Evolutionary conservation across 2,329 filamentous ascomycete species (phyloP), one percentile per base, ranked within the genome.

Genomic region (Talaromyces funiculosus): DNA sequence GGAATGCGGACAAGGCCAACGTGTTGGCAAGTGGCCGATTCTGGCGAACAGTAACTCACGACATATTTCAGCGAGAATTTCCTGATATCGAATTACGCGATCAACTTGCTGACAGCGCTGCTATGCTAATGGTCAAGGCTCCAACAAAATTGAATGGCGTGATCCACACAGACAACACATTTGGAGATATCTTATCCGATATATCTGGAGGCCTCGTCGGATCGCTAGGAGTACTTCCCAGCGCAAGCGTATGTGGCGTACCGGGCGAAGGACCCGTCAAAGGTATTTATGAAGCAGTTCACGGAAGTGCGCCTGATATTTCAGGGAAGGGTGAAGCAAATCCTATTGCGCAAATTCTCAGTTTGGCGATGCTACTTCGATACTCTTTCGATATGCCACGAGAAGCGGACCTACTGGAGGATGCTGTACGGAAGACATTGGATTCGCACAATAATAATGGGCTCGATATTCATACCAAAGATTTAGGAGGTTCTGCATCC

Each of bases 281-380:
- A 72, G 90, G 90, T 62, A 92, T 96, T 68, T 96, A 93, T 73
- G 91, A 96, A 81, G 91, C 91, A 3, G 95, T 96, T 67, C 91
- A 96, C 73, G 90, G 89, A 43, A 90, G 88, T 43, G 90, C 90
- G n/a, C 90, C 90, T 24, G 90, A 96, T 70, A 96, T 96, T 69
- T 90, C 89, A 1, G 90, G 90, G 63, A 82, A 92, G 77, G 88
- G 88, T 62, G 86, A 93, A 66, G 90, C 93, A 70, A 93, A 92
- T 79, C 91, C 91, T 16, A 81, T 95, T 62, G 90, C 90, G 53
- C 91, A 89, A 51, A 89, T 96, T 63, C 82, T 96, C 29, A 93
- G 90, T 3, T 82, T 93, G 9, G 90, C 90, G 70, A 95, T 96
- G 90, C 89, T 96, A 86, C 82, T 95, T 67, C 86, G 89, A 70